These are phyloP conservation scores for Fabrea salina DNA, from an alignment of 169 alveolate genomes.

Conservation along the genomic window DNA sequence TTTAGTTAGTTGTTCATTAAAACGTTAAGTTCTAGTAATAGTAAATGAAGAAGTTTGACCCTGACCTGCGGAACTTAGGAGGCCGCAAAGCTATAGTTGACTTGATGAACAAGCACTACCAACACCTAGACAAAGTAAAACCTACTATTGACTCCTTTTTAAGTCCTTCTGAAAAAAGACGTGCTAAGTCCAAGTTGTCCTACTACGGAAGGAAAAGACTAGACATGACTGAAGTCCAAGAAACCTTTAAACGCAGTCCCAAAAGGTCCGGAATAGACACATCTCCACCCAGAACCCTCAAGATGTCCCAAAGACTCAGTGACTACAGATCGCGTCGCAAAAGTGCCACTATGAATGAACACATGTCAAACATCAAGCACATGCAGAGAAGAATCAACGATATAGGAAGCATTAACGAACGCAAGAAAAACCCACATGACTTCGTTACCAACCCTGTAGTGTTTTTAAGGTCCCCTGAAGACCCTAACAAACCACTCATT, in stretches of 20 bases:
- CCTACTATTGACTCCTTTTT: not conserved
- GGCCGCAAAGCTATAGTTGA: conserved; percentile 18
- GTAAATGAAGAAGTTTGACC: conserved; percentile 27
- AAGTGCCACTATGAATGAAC: not conserved
- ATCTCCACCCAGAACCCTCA: not conserved
- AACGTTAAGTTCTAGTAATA: too few relatives aligned
- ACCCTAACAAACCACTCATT: not conserved
- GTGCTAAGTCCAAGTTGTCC: too few relatives aligned
- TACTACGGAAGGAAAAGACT: too few relatives aligned
- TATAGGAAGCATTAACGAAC: conserved; percentile 20
- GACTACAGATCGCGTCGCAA: not conserved
- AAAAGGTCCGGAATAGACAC: conserved; percentile 5
- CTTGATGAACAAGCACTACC: not conserved
- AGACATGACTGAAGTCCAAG: not conserved
- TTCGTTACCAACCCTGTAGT: conserved; percentile 8
- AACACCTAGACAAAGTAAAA: not conserved
- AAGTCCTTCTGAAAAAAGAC: too few relatives aligned
- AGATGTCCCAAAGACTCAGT: conserved; percentile 1
- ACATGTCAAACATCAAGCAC: not conserved
- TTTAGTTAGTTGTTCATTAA: too few relatives aligned
- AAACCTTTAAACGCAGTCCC: not conserved
- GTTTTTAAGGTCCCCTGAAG: not conserved
- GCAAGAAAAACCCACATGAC: conserved; percentile 13
- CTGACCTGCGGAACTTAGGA: conserved; percentile 25
- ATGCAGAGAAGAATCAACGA: conserved; percentile 24